Base-by-base conservation (phyloP, 352 stramenopile species). In the Elongisporangium undulatum region DNA sequence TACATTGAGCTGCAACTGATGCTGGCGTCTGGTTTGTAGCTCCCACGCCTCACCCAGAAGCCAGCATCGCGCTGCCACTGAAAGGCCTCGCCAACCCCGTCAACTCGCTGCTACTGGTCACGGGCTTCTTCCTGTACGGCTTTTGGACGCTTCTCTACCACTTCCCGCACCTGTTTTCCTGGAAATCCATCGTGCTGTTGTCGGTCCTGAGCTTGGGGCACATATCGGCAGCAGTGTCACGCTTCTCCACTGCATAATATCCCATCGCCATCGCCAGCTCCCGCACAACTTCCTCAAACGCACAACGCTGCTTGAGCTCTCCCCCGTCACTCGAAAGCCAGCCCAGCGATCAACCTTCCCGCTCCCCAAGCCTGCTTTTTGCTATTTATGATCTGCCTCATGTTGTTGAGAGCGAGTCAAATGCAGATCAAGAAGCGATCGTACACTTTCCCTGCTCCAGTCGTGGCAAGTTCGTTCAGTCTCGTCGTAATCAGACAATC, bases 121-220 rank as follows among this genome's bases (percentile, higher is more conserved):
- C 81, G 22, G 81, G 83, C 15, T 51, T 88, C 15, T 71, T 83
- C 20, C 68, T 93, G 38, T 93, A 90, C 51, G 76, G 81, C 3
- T 53, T 93, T 16, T 93, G 83, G 83, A 89, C 81, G 55, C 61
- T 89, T n/a, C 72, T 91, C 45, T 91, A 90, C 62, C 77, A 93
- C 66, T 88, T 85, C 58, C 83, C 83, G 26, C 75, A 93, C 52
- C 69, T 89, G 4, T 91, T 90, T 53, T 80, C 81, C 26, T 91
- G 81, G 83, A 91, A 87, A 59, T 75, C 79, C 24, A 75, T 85
- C 56, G 53, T 84, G n/a, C n/a, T 93, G 64, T 68, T 93, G 21
- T 67, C 74, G 19, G 23, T 83, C 22, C 75, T 93, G 55, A 93
- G 77, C 19, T 66, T 69, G 38, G 63, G 74, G 59, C 81, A 93